Conservation (phyloP, 1,284 basidiomycete species). For the Malassezia nana region DNA sequence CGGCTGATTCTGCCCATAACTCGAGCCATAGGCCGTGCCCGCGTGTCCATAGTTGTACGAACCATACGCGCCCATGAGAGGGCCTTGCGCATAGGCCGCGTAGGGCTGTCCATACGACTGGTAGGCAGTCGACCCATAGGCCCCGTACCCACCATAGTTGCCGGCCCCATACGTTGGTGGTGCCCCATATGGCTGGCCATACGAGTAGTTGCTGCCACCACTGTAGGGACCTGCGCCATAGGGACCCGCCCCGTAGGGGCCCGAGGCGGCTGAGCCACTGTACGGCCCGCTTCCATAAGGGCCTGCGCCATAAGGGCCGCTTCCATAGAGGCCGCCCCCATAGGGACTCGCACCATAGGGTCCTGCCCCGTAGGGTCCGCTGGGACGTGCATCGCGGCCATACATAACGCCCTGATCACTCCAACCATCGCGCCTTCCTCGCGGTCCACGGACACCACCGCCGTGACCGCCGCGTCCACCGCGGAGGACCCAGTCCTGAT, state of each 20-base stretch:
- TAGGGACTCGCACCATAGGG: neutral
- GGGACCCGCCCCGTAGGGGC: slow-evolving; percentile 1
- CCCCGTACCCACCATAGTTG: neutral
- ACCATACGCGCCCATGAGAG: neutral
- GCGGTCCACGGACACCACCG: slow-evolving; percentile 27
- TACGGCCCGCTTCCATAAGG: slow-evolving; percentile 23
- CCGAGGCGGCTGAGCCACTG: slow-evolving; percentile 17
- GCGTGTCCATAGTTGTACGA: neutral
- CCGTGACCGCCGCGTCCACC: slow-evolving; percentile 43
- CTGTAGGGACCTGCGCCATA: slow-evolving; percentile 1
- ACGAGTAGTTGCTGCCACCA: neutral
- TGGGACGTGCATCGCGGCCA: slow-evolving; percentile 9
- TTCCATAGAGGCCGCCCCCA: slow-evolving; percentile 15
- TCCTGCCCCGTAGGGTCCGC: neutral
- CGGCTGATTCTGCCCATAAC: neutral
- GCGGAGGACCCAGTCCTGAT: slow-evolving; percentile 60
- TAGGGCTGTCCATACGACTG: neutral
- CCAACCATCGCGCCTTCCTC: slow-evolving; percentile 8
- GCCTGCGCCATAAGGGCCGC: slow-evolving; percentile 13
- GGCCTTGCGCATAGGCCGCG: neutral
- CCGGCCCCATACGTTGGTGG: neutral
- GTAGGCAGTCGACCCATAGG: neutral
- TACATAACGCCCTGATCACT: slow-evolving; percentile 3
- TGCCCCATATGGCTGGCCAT: neutral
- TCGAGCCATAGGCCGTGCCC: neutral